These are phyloP conservation scores for Nepenthes alata DNA, from an alignment of 179 eudicot genomes.

Conservation along the genomic window DNA sequence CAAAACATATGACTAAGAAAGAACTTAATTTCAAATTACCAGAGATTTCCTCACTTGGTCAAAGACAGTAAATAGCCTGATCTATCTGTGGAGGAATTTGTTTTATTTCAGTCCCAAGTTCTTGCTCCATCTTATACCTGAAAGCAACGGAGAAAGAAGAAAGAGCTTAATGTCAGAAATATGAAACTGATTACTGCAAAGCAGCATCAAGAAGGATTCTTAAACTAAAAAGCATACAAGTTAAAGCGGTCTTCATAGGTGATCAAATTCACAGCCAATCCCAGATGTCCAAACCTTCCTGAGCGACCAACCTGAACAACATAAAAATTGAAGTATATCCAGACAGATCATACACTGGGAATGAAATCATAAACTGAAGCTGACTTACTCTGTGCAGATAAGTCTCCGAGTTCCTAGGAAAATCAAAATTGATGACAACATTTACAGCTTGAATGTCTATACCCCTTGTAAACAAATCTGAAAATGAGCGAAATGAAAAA, in stretches of 20 bases:
- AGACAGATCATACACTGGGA: not conserved
- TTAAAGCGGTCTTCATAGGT: constrained; percentile 97
- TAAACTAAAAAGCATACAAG: constrained; percentile 37
- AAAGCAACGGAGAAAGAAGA: not conserved
- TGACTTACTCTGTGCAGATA: constrained; percentile 75
- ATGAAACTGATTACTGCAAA: not conserved
- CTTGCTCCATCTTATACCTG: constrained; percentile 91
- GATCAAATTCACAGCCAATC: constrained; percentile 87
- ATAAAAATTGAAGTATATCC: not conserved
- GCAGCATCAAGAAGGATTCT: not conserved
- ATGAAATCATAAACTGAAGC: not conserved
- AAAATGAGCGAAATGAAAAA: not conserved
- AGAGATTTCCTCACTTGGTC: constrained; percentile 1
- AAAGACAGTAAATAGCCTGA: constrained; percentile 75
- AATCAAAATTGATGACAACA: constrained; percentile 92
- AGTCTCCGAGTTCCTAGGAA: constrained; percentile 85
- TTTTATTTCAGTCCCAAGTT: constrained; percentile 92
- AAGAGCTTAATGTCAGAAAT: constrained; percentile 6
- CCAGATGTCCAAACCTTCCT: constrained; percentile 95
- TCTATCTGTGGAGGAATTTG: constrained; percentile 94
- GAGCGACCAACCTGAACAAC: constrained; percentile 80
- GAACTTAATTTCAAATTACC: too few species aligned
- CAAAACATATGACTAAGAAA: too few species aligned
- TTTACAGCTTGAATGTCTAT: constrained; percentile 99
- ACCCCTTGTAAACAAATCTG: constrained; percentile 95